Conservation (phyloP, 1,139 yeast genomes). For the Yamadazyma mexicana region DNA sequence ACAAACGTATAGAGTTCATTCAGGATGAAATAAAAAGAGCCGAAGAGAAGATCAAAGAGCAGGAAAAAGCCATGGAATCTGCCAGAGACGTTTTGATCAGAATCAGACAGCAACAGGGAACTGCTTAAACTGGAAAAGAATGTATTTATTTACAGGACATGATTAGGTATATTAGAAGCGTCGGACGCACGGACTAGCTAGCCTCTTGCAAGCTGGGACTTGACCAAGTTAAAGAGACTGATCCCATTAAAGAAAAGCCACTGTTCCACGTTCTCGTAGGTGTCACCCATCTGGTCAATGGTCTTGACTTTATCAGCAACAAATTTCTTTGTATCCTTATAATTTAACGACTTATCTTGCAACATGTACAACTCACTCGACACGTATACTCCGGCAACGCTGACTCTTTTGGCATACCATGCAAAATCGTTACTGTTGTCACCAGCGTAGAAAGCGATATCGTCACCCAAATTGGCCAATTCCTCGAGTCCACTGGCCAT, state of each 20-base stretch:
- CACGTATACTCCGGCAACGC: constrained; percentile 69
- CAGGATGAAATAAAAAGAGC: constrained; percentile 70
- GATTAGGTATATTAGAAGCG: too few species aligned
- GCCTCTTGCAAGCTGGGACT: constrained; percentile 70
- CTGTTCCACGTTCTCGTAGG: constrained; percentile 65
- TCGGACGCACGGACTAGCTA: too few species aligned
- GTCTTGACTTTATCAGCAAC: constrained; percentile 62
- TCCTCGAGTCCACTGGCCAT: constrained; percentile 65
- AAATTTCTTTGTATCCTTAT: constrained; percentile 58
- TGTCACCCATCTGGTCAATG: constrained; percentile 55
- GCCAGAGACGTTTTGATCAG: constrained; percentile 50
- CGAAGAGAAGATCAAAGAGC: constrained; percentile 54
- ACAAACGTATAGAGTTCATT: constrained; percentile 86
- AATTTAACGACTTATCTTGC: constrained; percentile 64
- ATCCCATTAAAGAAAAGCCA: constrained; percentile 74
- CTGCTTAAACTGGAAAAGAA: not conserved
- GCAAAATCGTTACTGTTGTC: constrained; percentile 83
- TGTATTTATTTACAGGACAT: constrained; percentile 3
- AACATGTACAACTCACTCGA: constrained; percentile 78
- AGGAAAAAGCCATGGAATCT: constrained; percentile 51
- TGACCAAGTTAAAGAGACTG: constrained; percentile 64
- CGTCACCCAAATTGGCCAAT: constrained; percentile 71
- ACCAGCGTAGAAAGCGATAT: constrained; percentile 75
- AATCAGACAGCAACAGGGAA: constrained; percentile 28
- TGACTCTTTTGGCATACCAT: constrained; percentile 88